phyloP scores from a whole-genome alignment of 148 eudicot genomes.

The Rhododendron kiyosumense region DNA sequence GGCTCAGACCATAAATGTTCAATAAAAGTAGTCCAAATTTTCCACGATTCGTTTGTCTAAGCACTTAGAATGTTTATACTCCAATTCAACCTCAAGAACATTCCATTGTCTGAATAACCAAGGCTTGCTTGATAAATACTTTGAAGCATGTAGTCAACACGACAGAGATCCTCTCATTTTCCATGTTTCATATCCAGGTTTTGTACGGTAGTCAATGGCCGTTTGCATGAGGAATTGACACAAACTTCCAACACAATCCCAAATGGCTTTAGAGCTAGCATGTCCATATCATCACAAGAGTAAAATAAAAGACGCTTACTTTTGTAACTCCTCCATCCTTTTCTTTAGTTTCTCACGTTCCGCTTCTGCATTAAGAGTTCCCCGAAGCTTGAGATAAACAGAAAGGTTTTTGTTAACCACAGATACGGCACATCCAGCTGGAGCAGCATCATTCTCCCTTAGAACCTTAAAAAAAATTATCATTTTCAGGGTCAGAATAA shows the following conservation, averaged over 20 bases:
- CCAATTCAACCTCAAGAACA: background rate
- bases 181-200: background rate
- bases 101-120: background rate
- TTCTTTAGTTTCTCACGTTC: conserved; percentile 69
- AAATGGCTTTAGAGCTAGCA: background rate
- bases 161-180: background rate
- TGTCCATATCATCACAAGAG: background rate
- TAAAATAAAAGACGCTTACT: conserved; percentile 35
- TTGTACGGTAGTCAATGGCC: background rate
- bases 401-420: conserved; percentile 64
- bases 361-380: conserved; percentile 57
- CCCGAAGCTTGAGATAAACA: conserved; percentile 56
- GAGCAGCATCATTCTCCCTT: conserved; percentile 54
- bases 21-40: background rate
- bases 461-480: conserved; percentile 36
- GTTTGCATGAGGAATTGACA: background rate
- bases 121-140: background rate
- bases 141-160: background rate
- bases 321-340: conserved; percentile 61
- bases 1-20: background rate
- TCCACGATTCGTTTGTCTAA: background rate
- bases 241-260: background rate
- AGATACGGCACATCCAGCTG: conserved; percentile 51
- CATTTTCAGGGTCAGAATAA: background rate
- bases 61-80: background rate